Base-by-base conservation (phyloP, 2,329 filamentous ascomycete genomes). In the Thelonectria discophora region DNA sequence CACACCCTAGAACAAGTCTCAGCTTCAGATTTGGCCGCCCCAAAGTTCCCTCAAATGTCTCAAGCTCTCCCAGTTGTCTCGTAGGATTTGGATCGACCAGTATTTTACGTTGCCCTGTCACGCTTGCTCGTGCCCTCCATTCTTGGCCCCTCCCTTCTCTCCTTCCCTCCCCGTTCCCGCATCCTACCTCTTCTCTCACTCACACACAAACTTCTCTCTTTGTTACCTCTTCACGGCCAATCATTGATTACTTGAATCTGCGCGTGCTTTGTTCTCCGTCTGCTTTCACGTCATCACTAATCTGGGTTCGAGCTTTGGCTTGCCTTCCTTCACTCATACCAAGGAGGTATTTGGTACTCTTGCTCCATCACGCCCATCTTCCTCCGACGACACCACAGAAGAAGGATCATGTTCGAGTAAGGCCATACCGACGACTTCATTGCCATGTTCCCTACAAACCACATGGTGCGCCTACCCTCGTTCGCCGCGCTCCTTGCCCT, bases 401-500 rank as follows among this genome's bases (percentile, higher is more conserved):
- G 27, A 46, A 46, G 30, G 49, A 68, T 49, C 55, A 71, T 71
- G 69, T 65, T 71, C 57, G 64, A 58, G 60, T 67, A 64, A 69
- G 64, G 66, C 60, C n/a, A 17, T 47, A 57, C 50, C 62, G 63
- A 66, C 60, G 52, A 60, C 34, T 18, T 54, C 43, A 55, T 20
- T 32, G 49, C 51, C 50, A 71, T 74, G 71, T 72, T 72, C 58
- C 65, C 64, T 55, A 58, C 62, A 67, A 62, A 72, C 64, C 66
- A 73, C 48, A 75, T 79, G 68, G 69, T 75, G 54, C 77, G 72
- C 20, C 68, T 81, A 45, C 76, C 79, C 17, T 71, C 74, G 7
- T 69, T 75, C 40, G 72, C 75, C 32, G 71, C 74, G 43, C 67
- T 75, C 47, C 68, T 80, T 42, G 61, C 79, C 49, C 59, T 80